Percentiles rank a stretch among this genome's conserved stretches.
These are phyloP conservation scores for Poteriospumella lacustris DNA, from an alignment of 108 stramenopile species.

Conservation along the genomic window DNA sequence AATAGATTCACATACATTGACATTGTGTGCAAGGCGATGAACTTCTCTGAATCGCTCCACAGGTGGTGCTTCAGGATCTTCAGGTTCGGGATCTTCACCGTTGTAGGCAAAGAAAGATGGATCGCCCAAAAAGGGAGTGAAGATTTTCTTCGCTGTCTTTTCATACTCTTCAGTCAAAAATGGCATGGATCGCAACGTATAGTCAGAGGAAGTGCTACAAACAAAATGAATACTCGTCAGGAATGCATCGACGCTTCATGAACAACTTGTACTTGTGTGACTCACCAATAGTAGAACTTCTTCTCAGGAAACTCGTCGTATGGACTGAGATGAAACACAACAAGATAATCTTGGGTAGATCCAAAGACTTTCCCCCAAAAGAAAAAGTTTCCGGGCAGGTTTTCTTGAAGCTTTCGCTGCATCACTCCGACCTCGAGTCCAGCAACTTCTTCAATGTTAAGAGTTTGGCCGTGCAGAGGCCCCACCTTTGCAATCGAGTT, in stretches of 20 bases:
- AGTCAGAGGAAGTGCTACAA: slow-evolving; percentile 32
- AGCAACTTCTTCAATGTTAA: slow-evolving; percentile 37
- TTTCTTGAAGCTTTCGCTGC: slow-evolving; percentile 36
- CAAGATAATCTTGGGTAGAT: slow-evolving; percentile 33
- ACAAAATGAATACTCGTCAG: neutral
- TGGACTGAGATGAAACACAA: slow-evolving; percentile 17
- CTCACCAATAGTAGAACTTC: slow-evolving; percentile 37
- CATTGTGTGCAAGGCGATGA: slow-evolving; percentile 41
- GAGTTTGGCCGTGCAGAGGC: slow-evolving; percentile 18
- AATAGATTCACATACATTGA: slow-evolving; percentile 1
- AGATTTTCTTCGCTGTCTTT: neutral
- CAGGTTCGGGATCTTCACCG: slow-evolving; percentile 35
- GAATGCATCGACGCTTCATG: neutral
- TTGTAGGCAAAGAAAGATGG: slow-evolving; percentile 24
- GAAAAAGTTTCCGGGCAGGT: slow-evolving; percentile 1
- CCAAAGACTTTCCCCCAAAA: slow-evolving; percentile 47
- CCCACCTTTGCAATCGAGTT: neutral
- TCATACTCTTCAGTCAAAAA: slow-evolving; percentile 10
- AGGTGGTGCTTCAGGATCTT: slow-evolving; percentile 26
- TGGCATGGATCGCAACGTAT: slow-evolving; percentile 20
- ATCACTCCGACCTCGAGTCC: slow-evolving; percentile 33
- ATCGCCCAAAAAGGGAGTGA: slow-evolving; percentile 19
- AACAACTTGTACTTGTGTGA: neutral
- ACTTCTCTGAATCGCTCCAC: slow-evolving; percentile 36
- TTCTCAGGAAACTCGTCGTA: slow-evolving; percentile 31